These are phyloP conservation scores for Serendipita indica DNA, from an alignment of 768 basidiomycete species.

Conservation along the genomic window DNA sequence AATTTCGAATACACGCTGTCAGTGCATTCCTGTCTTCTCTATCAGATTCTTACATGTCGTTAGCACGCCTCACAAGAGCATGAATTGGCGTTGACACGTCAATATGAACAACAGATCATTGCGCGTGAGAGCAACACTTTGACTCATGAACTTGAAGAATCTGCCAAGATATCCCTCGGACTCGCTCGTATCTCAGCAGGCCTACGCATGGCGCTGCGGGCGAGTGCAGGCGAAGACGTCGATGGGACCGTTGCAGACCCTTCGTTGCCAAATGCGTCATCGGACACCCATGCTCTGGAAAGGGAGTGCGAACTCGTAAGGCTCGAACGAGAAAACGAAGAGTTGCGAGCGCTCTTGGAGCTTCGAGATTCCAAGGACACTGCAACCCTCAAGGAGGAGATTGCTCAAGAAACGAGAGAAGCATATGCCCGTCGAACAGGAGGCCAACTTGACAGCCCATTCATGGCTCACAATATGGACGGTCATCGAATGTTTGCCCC, in stretches of 20 bases:
- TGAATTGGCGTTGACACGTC: constrained; percentile 75
- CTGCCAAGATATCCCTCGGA: constrained; percentile 50
- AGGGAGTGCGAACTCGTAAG: constrained; percentile 82
- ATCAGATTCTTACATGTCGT: constrained; percentile 8
- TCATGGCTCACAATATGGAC: constrained; percentile 2
- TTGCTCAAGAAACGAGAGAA: constrained; percentile 6
- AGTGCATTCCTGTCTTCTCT: constrained; percentile 23
- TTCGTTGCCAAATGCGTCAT: constrained; percentile 11
- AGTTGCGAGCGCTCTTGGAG: constrained; percentile 33
- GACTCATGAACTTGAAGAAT: constrained; percentile 39
- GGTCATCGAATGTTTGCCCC: constrained; percentile 2
- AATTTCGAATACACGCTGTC: constrained; percentile 83
- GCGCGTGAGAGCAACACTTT: constrained; percentile 56
- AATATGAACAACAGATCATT: constrained; percentile 79
- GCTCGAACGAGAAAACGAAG: constrained; percentile 75
- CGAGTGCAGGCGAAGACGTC: constrained; percentile 48
- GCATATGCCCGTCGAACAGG: constrained; percentile 1
- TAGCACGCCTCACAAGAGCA: constrained; percentile 89
- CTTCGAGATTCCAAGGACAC: neutral
- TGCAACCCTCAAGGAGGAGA: neutral
- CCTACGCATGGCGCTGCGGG: constrained; percentile 55
- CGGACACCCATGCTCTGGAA: constrained; percentile 41
- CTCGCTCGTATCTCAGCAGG: constrained; percentile 54
- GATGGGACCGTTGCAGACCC: neutral
- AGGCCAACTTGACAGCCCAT: neutral